Percentiles rank a stretch among this genome's conserved stretches.
Evolutionary conservation across 2,329 filamentous ascomycete species (phyloP).

Genomic region (Thielaviopsis cerberus): DNA sequence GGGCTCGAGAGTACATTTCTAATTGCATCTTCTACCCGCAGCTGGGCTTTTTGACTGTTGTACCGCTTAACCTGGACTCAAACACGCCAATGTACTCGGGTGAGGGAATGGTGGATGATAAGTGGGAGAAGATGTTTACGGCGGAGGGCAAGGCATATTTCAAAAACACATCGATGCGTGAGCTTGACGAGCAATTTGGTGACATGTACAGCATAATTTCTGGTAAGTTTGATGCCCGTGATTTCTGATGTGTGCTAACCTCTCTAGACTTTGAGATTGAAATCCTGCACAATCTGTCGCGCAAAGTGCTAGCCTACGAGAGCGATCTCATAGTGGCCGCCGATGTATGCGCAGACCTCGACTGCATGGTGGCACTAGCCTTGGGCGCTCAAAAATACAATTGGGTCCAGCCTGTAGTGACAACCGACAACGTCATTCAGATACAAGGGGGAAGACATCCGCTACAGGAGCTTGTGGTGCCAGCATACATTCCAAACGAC

Average conservation of each 20-base stretch:
- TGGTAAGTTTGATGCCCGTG: conserved; percentile 29
- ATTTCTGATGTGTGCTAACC: not conserved
- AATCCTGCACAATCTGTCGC: conserved; percentile 60
- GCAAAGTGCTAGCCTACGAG: conserved; percentile 51
- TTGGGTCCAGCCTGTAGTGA: conserved; percentile 52
- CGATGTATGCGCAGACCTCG: conserved; percentile 68
- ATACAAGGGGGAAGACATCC: conserved; percentile 71
- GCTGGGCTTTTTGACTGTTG: conserved; percentile 70
- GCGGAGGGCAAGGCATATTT: conserved; percentile 60
- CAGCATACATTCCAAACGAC: conserved; percentile 68
- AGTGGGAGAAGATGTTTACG: conserved; percentile 63
- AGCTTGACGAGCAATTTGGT: conserved; percentile 65
- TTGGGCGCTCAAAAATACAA: conserved; percentile 58
- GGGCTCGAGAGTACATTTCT: conserved; percentile 32
- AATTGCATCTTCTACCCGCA: conserved; percentile 86
- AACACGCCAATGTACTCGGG: conserved; percentile 41
- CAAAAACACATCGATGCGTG: conserved; percentile 65
- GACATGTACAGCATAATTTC: conserved; percentile 74
- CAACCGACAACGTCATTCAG: conserved; percentile 46
- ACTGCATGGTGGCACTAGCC: conserved; percentile 66
- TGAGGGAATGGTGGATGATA: conserved; percentile 35
- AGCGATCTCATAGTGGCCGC: conserved; percentile 49
- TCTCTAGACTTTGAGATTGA: conserved; percentile 65
- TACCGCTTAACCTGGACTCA: conserved; percentile 35
- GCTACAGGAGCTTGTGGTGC: conserved; percentile 66